These are phyloP conservation scores for Cairneyella variabilis DNA, from an alignment of 495 filamentous ascomycete species.

Conservation along the genomic window DNA sequence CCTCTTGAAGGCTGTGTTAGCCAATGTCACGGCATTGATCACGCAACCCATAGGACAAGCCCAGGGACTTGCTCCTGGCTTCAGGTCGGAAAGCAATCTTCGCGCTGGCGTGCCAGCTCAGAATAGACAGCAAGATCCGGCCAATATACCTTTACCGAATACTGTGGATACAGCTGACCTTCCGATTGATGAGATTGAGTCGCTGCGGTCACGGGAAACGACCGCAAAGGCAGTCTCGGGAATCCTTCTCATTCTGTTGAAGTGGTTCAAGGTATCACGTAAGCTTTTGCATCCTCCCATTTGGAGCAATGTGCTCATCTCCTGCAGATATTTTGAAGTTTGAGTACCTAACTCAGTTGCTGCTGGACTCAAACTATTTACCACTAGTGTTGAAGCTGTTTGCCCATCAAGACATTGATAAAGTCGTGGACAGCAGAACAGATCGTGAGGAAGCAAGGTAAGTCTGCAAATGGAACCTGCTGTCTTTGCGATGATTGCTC, in stretches of 20 bases:
- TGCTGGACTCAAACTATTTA: conserved; percentile 91
- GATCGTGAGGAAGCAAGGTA: conserved; percentile 83
- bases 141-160: conserved; percentile 17
- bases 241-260: conserved; percentile 76
- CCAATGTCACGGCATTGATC: conserved; percentile 66
- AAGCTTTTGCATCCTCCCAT: conserved; percentile 31
- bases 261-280: conserved; percentile 98
- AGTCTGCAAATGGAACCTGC: conserved; percentile 20
- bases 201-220: conserved; percentile 76
- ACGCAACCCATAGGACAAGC: conserved; percentile 33
- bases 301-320: conserved; percentile 28
- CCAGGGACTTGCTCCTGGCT: conserved; percentile 18
- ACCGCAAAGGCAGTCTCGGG: conserved; percentile 86
- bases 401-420: conserved; percentile 86
- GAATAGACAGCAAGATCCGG: conserved; percentile 21
- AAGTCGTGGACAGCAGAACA: conserved; percentile 76
- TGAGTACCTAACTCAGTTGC: conserved; percentile 89
- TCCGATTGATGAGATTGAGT: conserved; percentile 70
- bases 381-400: conserved; percentile 90
- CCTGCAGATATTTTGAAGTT: conserved; percentile 83
- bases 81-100: conserved; percentile 23
- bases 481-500: neutral
- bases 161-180: conserved; percentile 36
- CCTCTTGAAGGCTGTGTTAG: conserved; percentile 77
- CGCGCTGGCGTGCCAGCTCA: conserved; percentile 13